Base-by-base conservation (phyloP, 306 rosid genomes). In the Corylus heterophylla region DNA sequence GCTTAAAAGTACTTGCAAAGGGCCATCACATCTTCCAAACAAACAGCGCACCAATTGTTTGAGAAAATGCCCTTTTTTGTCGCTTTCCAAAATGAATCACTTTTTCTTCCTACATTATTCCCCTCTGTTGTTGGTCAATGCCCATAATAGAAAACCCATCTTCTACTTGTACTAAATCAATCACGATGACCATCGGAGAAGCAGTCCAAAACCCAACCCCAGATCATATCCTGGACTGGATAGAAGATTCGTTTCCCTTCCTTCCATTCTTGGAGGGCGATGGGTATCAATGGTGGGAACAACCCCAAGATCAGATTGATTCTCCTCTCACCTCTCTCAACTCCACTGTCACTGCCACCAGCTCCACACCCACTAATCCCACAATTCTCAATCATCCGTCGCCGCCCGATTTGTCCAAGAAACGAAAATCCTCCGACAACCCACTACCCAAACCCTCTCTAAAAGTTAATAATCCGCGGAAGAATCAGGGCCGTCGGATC, bases 211-310 rank as follows among this genome's bases (percentile, higher is more conserved):
- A 87, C 73, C 78, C 87, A 62, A 70, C 84, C 44, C 69, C 91
- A 52, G 98, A 92, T 85, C 94, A 92, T 59, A 82, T 86, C 83
- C 74, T 91, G 71, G 97, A 92, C 61, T 94, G 97, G 97, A 84
- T 92, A 42, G 93, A 88, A 82, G 96, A 88, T 37, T 89, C 95
- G 55, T 88, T 85, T 72, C 82, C 97, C 45, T 89, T 82, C 83
- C 87, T 89, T 51, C 90, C 97, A 42, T 83, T 97, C 29, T 94
- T 88, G 83, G 82, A 83, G 42, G 88, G 90, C 29, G 84, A 87
- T 37, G 88, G 86, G 73, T 87, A 80, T 71, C 87, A 74, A 0
- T 82, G 90, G 86, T 94, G 98, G 97, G 90, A 83, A 90, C 87
- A 50, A 71, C 22, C 47, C 79, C 90, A 84, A 14, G 78, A 84